phyloP scores from a whole-genome alignment of 345 rosid genomes.

The Gossypioides kirkii region DNA sequence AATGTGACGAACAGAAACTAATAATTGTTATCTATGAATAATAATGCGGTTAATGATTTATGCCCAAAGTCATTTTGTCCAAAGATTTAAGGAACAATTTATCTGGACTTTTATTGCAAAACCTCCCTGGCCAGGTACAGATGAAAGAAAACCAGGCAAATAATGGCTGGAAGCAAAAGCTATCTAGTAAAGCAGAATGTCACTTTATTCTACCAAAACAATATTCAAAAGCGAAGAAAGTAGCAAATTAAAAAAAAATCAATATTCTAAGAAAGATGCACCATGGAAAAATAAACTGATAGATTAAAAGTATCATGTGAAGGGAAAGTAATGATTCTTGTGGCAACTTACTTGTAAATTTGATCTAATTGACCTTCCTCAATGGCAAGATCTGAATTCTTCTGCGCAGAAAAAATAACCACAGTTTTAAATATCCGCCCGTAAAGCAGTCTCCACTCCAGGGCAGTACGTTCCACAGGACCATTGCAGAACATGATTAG shows the following conservation, averaged over 20 bases:
- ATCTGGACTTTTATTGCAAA: not conserved
- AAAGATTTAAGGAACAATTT: not conserved
- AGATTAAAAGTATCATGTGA: constrained; percentile 4
- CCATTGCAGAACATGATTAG: constrained; percentile 92
- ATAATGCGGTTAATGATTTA: not conserved
- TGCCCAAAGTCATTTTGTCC: not conserved
- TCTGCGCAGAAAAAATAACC: constrained; percentile 68
- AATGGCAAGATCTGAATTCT: constrained; percentile 74
- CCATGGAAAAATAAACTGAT: not conserved
- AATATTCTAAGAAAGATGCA: constrained; percentile 3
- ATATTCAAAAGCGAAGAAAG: not conserved
- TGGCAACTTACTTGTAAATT: constrained; percentile 67
- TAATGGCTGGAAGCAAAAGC: not conserved
- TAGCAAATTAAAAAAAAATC: not conserved
- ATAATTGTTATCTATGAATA: not conserved
- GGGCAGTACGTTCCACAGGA: constrained; percentile 88
- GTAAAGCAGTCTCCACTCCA: constrained; percentile 96
- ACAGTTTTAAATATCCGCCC: constrained; percentile 95
- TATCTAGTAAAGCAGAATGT: not conserved
- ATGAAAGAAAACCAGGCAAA: not conserved
- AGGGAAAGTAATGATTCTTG: constrained; percentile 3
- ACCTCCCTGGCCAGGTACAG: not conserved
- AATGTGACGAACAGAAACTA: not conserved
- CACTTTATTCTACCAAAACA: not conserved
- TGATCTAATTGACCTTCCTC: constrained; percentile 68